Conservation (phyloP, 805 yeast species). For the Candida endomychidarum region DNA sequence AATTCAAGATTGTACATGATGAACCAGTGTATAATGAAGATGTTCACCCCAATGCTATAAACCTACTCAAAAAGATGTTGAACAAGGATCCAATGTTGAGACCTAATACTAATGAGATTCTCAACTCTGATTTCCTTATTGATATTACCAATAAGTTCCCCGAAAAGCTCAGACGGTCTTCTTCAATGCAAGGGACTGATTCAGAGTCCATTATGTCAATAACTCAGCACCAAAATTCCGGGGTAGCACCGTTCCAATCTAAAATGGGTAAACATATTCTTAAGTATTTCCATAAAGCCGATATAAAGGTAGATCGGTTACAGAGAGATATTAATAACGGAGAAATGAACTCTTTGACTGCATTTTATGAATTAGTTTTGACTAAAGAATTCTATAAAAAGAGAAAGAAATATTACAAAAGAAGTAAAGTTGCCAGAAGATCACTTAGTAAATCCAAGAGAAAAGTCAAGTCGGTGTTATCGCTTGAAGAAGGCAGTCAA, state of each 20-base stretch:
- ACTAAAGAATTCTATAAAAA: conserved; percentile 49
- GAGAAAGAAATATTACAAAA: conserved; percentile 30
- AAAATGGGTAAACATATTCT: conserved; percentile 62
- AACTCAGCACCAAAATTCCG: conserved; percentile 35
- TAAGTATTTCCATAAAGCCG: conserved; percentile 56
- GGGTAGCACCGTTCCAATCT: conserved; percentile 48
- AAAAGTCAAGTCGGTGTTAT: conserved; percentile 37
- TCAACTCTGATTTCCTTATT: conserved; percentile 35
- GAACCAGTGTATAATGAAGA: conserved; percentile 57
- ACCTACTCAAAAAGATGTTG: conserved; percentile 54
- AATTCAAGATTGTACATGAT: conserved; percentile 56
- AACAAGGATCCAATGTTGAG: conserved; percentile 65
- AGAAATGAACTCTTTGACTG: conserved; percentile 71
- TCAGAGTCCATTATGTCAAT: conserved; percentile 39
- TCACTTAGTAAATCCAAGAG: conserved; percentile 31
- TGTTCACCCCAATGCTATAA: conserved; percentile 50
- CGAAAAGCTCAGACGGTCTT: conserved; percentile 18
- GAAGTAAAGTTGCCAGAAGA: conserved; percentile 32
- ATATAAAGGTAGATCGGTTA: conserved; percentile 62
- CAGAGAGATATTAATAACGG: conserved; percentile 55
- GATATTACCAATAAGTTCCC: conserved; percentile 30
- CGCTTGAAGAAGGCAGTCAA: conserved; percentile 31
- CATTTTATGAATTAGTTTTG: conserved; percentile 67
- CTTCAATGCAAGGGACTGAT: conserved; percentile 23
- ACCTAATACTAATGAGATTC: conserved; percentile 46